Evolutionary conservation across 768 basidiomycete species (phyloP).

Genomic region (Leccinellum albellum): DNA sequence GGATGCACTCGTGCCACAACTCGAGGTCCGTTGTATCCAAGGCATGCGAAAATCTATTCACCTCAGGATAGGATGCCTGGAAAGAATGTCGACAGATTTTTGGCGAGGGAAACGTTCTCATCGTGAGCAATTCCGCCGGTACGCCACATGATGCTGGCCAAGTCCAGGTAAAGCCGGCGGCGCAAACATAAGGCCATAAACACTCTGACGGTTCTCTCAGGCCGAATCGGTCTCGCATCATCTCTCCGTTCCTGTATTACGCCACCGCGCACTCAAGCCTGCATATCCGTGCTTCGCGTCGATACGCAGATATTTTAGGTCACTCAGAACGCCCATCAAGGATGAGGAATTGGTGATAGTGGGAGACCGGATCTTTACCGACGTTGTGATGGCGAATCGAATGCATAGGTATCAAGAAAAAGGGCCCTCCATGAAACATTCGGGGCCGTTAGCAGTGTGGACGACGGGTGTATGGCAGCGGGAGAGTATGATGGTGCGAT

Average conservation of each 20-base stretch:
- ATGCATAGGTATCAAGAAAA: conserved; percentile 36
- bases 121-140: conserved; percentile 95
- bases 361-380: conserved; percentile 91
- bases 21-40: conserved; percentile 47
- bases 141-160: conserved; percentile 71
- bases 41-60: not conserved
- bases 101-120: conserved; percentile 72
- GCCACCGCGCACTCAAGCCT: conserved; percentile 76
- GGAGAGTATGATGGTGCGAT: conserved; percentile 61
- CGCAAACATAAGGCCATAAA: not conserved
- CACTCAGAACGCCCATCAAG: conserved; percentile 49
- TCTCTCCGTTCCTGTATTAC: conserved; percentile 78
- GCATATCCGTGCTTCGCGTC: conserved; percentile 67
- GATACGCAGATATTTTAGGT: conserved; percentile 74
- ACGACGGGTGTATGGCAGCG: conserved; percentile 67
- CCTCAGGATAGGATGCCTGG: conserved; percentile 64
- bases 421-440: not conserved
- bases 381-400: conserved; percentile 81
- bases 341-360: conserved; percentile 74
- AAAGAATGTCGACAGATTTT: conserved; percentile 65
- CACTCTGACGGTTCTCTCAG: conserved; percentile 37
- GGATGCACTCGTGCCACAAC: conserved; percentile 73
- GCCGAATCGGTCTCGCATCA: conserved; percentile 81
- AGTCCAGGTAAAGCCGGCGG: conserved; percentile 59
- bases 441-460: conserved; percentile 64